Evolutionary conservation across 1,284 basidiomycete genomes (phyloP).

Genomic region (Coniferiporia sulphurascens): DNA sequence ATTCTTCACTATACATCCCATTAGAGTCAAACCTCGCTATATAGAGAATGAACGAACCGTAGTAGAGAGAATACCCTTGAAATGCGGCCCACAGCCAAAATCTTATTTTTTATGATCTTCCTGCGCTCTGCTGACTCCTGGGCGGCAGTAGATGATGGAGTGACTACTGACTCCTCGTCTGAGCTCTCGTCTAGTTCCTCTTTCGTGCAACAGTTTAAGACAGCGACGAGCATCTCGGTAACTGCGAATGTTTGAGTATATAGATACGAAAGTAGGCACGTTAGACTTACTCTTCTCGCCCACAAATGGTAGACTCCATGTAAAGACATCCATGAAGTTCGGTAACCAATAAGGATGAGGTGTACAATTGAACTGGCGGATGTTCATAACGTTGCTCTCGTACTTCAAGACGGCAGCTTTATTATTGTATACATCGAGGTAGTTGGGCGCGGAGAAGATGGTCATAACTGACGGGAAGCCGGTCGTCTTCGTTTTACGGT

Average conservation of each 20-base stretch:
- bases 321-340: constrained; percentile 94
- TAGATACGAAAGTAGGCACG: neutral
- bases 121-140: constrained; percentile 62
- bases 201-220: constrained; percentile 90
- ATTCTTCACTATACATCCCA: constrained; percentile 74
- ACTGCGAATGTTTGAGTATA: constrained; percentile 39
- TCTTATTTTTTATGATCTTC: constrained; percentile 95
- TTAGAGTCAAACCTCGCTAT: constrained; percentile 1
- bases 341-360: constrained; percentile 95
- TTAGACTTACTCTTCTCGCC: constrained; percentile 83
- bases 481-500: constrained; percentile 92
- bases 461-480: constrained; percentile 95
- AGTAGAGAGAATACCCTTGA: constrained; percentile 93
- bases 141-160: constrained; percentile 32
- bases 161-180: constrained; percentile 50
- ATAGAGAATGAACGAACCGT: constrained; percentile 51
- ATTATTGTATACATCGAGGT: constrained; percentile 95
- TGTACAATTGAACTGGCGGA: constrained; percentile 92
- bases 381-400: constrained; percentile 96
- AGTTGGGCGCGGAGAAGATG: constrained; percentile 94
- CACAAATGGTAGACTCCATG: constrained; percentile 87
- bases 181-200: constrained; percentile 89
- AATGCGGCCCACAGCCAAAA: constrained; percentile 96
- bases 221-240: constrained; percentile 94
- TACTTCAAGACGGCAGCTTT: constrained; percentile 96